phyloP scores from a whole-genome alignment of 768 basidiomycete species.

The Pisolithus tinctorius region DNA sequence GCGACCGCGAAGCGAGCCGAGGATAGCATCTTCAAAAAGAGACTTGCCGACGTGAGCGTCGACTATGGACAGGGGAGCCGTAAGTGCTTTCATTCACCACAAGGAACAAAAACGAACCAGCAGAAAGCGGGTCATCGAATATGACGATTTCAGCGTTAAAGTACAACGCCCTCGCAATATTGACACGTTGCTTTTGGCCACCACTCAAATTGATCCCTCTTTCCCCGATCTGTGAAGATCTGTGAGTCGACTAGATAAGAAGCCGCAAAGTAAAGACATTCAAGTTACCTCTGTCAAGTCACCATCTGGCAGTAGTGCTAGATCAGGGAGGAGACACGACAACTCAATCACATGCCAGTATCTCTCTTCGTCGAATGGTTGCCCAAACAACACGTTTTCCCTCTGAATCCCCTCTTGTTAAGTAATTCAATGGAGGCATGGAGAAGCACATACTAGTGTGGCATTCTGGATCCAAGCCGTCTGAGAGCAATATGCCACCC shows the following conservation, averaged over 20 bases:
- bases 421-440: not conserved
- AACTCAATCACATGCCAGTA: constrained; percentile 61
- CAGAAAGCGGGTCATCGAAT: constrained; percentile 61
- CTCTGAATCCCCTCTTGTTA: constrained; percentile 28
- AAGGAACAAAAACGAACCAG: constrained; percentile 32
- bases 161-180: constrained; percentile 67
- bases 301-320: constrained; percentile 60
- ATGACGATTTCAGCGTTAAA: constrained; percentile 54
- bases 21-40: constrained; percentile 60
- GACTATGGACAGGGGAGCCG: constrained; percentile 28
- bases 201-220: constrained; percentile 64
- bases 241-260: not conserved
- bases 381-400: constrained; percentile 65
- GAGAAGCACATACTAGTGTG: constrained; percentile 33
- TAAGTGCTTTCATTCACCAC: too few species aligned
- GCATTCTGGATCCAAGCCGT: constrained; percentile 75
- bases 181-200: constrained; percentile 62
- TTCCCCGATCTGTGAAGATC: constrained; percentile 50
- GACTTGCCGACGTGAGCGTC: constrained; percentile 70
- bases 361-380: constrained; percentile 51
- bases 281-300: constrained; percentile 60
- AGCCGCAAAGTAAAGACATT: not conserved
- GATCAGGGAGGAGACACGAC: constrained; percentile 54
- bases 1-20: constrained; percentile 34
- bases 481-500: constrained; percentile 65